These are phyloP conservation scores for Penicillium pancosmium DNA, from an alignment of 495 filamentous ascomycete genomes.

Conservation along the genomic window DNA sequence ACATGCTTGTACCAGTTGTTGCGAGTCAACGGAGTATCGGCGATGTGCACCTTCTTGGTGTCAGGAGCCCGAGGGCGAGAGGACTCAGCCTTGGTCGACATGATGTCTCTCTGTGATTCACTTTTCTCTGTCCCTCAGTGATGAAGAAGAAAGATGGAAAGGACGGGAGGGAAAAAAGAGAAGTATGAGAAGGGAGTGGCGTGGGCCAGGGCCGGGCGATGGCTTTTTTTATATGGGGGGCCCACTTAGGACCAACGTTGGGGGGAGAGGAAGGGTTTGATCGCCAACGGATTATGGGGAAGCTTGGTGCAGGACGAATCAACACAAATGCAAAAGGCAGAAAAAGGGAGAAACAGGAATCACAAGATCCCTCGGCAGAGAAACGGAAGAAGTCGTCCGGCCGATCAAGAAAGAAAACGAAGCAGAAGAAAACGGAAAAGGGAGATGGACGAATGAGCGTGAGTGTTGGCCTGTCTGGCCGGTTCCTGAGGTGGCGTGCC, in stretches of 20 bases:
- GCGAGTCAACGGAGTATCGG: conserved; percentile 71
- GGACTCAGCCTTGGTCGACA: conserved; percentile 44
- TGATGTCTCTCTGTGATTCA: conserved; percentile 23
- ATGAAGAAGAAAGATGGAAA: background rate
- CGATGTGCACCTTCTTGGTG: conserved; percentile 59
- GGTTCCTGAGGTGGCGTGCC: conserved; percentile 23
- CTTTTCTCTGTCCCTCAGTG: background rate
- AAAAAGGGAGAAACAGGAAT: conserved; percentile 19
- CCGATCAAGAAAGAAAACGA: background rate
- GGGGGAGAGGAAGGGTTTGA: conserved; percentile 26
- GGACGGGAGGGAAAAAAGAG: conserved; percentile 3
- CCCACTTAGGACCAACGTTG: conserved; percentile 38
- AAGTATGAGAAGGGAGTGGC: conserved; percentile 5
- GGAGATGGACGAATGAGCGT: background rate
- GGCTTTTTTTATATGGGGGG: conserved; percentile 29
- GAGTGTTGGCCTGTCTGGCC: background rate
- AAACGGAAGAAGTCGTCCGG: conserved; percentile 5
- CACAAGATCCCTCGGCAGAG: conserved; percentile 43
- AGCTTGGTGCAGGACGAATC: conserved; percentile 17
- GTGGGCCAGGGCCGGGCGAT: conserved; percentile 11
- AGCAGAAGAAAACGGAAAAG: conserved; percentile 8
- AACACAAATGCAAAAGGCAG: conserved; percentile 11
- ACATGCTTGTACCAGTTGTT: conserved; percentile 96
- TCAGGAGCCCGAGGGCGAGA: conserved; percentile 42
- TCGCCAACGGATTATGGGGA: conserved; percentile 32